Conservation (phyloP, 257 asterid species). For the Datura wrightii region DNA sequence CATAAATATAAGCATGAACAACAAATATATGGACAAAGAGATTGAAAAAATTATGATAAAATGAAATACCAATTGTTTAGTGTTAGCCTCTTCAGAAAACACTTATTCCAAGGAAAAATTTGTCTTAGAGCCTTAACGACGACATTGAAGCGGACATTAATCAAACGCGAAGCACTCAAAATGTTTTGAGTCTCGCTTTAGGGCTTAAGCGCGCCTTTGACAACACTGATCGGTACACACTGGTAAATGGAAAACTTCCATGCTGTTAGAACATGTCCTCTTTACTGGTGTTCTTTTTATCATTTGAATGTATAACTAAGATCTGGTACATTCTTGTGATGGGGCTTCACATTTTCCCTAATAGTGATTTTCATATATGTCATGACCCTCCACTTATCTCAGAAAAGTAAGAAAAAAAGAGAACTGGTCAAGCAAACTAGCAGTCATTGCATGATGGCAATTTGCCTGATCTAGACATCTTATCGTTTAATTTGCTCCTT, state of each 20-base stretch:
- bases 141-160: no score
- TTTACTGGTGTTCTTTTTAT: conserved; percentile 9
- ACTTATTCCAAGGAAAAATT: no score
- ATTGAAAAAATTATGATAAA: no score
- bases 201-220: no score
- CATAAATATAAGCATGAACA: no score
- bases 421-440: not conserved
- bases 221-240: not conserved
- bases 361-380: conserved; percentile 8
- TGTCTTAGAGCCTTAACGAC: no score
- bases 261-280: conserved; percentile 23
- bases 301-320: conserved; percentile 23
- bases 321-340: not conserved
- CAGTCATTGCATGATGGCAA: conserved; percentile 5
- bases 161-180: no score
- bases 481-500: conserved; percentile 11
- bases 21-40: no score
- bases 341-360: conserved; percentile 3
- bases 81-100: no score
- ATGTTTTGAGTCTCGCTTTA: no score
- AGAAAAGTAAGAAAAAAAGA: conserved; percentile 5
- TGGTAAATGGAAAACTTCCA: conserved; percentile 20
- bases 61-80: no score
- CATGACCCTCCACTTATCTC: conserved; percentile 10
- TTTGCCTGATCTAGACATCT: conserved; percentile 7